Conservation (phyloP, 768 basidiomycete genomes). For the Chalciporus piperatus region DNA sequence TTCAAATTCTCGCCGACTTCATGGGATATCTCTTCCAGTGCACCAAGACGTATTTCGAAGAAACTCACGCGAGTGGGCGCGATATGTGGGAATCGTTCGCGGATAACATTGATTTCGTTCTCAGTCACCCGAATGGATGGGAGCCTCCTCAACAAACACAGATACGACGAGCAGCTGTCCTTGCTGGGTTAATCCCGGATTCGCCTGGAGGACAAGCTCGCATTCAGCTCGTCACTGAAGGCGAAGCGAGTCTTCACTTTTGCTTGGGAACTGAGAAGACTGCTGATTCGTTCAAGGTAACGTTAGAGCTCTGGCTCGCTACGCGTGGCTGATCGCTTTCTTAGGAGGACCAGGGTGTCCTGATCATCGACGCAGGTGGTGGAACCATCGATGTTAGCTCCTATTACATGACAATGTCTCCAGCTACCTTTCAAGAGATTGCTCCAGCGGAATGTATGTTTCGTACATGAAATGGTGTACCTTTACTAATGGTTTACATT, state of each 20-base stretch:
- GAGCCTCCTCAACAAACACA: slow-evolving; percentile 42
- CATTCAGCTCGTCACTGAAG: slow-evolving; percentile 48
- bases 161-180: slow-evolving; percentile 43
- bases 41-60: slow-evolving; percentile 42
- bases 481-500: slow-evolving; percentile 1
- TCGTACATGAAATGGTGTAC: background rate
- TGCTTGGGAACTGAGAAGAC: slow-evolving; percentile 39
- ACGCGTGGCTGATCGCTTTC: background rate
- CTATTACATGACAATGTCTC: slow-evolving; percentile 41
- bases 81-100: slow-evolving; percentile 42
- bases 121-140: slow-evolving; percentile 51
- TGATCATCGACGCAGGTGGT: slow-evolving; percentile 62
- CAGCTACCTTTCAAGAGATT: slow-evolving; percentile 45
- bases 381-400: slow-evolving; percentile 61
- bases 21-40: slow-evolving; percentile 45
- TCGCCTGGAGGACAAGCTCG: slow-evolving; percentile 34
- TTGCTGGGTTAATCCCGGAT: slow-evolving; percentile 40
- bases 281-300: slow-evolving; percentile 27
- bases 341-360: slow-evolving; percentile 45
- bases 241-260: slow-evolving; percentile 52
- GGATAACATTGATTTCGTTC: slow-evolving; percentile 41
- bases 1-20: slow-evolving; percentile 49
- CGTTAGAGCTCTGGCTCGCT: background rate
- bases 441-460: slow-evolving; percentile 44
- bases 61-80: slow-evolving; percentile 42